Conservation (phyloP, 2,329 filamentous ascomycete species). For the Sporothrix protearum region DNA sequence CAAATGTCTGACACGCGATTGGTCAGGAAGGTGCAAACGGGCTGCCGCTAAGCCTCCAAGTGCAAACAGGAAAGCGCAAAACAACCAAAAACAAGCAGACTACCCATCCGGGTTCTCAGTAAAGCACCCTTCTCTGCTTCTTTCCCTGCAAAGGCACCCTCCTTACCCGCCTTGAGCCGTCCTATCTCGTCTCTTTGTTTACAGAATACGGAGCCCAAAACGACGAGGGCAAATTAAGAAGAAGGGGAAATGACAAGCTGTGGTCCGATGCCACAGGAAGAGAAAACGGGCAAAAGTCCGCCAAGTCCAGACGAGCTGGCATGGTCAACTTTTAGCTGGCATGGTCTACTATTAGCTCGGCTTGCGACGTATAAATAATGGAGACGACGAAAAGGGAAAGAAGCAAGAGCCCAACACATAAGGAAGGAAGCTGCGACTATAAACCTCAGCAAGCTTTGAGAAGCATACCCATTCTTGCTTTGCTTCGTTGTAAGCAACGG, state of each 20-base stretch:
- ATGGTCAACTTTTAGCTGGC: not conserved
- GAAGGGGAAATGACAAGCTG: not conserved
- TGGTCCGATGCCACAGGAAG: not conserved
- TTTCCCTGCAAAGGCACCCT: not conserved
- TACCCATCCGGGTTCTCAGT: constrained; percentile 22
- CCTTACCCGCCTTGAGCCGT: not conserved
- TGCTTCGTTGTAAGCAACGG: not conserved
- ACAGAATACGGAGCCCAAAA: not conserved
- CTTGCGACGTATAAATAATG: not conserved
- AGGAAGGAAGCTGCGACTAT: not conserved
- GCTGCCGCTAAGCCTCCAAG: constrained; percentile 8
- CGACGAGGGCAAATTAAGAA: constrained; percentile 6
- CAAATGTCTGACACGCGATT: constrained; percentile 21
- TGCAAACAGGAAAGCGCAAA: not conserved
- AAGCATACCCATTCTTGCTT: not conserved
- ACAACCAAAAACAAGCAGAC: not conserved
- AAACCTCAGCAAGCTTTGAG: not conserved
- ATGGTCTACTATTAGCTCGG: not conserved
- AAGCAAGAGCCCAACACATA: not conserved
- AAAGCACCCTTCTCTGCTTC: not conserved
- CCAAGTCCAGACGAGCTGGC: not conserved
- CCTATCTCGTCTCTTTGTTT: not conserved
- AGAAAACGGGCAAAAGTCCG: not conserved
- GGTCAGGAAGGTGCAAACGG: not conserved
- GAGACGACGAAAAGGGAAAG: not conserved